These are phyloP conservation scores for Aspergillus sp. DNA, from an alignment of 2,329 filamentous ascomycete species.

Conservation along the genomic window DNA sequence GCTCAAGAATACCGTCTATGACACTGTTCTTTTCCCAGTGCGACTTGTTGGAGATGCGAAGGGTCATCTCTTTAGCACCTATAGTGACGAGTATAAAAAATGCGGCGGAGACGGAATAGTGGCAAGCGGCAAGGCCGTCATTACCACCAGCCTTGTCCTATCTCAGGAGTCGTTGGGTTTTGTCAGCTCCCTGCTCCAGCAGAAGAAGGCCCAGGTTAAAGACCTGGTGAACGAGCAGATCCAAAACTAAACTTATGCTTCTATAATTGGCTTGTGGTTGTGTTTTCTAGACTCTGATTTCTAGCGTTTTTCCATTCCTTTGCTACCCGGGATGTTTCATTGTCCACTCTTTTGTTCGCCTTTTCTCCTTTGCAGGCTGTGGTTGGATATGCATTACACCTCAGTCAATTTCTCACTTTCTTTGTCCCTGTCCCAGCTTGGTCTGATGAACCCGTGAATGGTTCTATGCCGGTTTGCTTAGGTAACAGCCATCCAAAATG, in stretches of 20 bases:
- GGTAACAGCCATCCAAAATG: neutral
- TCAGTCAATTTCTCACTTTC: slow-evolving; percentile 1
- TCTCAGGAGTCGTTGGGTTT: slow-evolving; percentile 64
- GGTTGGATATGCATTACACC: slow-evolving; percentile 7
- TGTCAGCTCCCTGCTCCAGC: slow-evolving; percentile 58
- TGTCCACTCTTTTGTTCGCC: neutral
- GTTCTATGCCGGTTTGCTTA: neutral
- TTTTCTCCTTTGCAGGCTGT: slow-evolving; percentile 2
- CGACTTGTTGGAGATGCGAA: slow-evolving; percentile 61
- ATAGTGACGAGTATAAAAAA: slow-evolving; percentile 48
- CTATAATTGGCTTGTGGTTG: slow-evolving; percentile 13
- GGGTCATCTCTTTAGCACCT: slow-evolving; percentile 44
- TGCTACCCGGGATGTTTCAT: neutral
- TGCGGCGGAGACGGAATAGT: slow-evolving; percentile 59
- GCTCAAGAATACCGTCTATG: slow-evolving; percentile 64
- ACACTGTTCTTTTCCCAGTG: slow-evolving; percentile 62
- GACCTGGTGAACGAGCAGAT: slow-evolving; percentile 53
- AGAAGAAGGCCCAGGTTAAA: slow-evolving; percentile 64
- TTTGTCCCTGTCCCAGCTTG: neutral
- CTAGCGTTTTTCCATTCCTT: slow-evolving; percentile 3
- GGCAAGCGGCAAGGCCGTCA: slow-evolving; percentile 67
- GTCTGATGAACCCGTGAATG: neutral
- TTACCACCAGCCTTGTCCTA: slow-evolving; percentile 67
- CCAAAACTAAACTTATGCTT: slow-evolving; percentile 24
- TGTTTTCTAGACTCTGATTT: slow-evolving; percentile 3